phyloP scores from a whole-genome alignment of 2,329 filamentous ascomycete species.

The Ascosphaera aggregata region DNA sequence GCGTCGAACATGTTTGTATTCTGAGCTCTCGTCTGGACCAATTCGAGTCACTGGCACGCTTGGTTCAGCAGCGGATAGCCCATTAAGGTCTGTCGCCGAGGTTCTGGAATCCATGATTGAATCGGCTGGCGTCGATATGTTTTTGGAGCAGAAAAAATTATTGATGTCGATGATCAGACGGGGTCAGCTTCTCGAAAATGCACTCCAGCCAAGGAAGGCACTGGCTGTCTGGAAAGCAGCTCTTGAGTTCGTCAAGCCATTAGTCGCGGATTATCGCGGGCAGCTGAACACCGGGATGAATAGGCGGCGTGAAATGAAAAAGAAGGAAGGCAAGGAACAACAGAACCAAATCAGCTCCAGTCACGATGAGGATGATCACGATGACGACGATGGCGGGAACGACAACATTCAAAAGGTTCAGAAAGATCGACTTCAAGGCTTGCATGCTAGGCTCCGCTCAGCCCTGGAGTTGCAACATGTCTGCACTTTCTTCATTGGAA shows the following conservation, averaged over 20 bases:
- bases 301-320: slow-evolving; percentile 5
- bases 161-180: slow-evolving; percentile 39
- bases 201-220: slow-evolving; percentile 41
- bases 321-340: slow-evolving; percentile 2
- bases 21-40: slow-evolving; percentile 40
- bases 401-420: slow-evolving; percentile 8
- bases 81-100: slow-evolving; percentile 60
- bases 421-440: slow-evolving; percentile 26
- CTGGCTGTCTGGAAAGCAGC: slow-evolving; percentile 44
- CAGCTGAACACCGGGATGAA: slow-evolving; percentile 30
- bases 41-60: slow-evolving; percentile 18
- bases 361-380: slow-evolving; percentile 16
- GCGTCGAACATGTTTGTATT: slow-evolving; percentile 65
- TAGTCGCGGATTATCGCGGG: slow-evolving; percentile 38
- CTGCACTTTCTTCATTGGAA: slow-evolving; percentile 65
- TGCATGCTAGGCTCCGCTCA: slow-evolving; percentile 41
- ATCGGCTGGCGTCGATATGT: slow-evolving; percentile 45
- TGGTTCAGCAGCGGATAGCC: slow-evolving; percentile 38
- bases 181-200: slow-evolving; percentile 62
- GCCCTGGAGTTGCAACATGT: slow-evolving; percentile 63
- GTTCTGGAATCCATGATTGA: slow-evolving; percentile 85
- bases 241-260: slow-evolving; percentile 22
- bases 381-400: slow-evolving; percentile 14
- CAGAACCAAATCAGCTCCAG: slow-evolving; percentile 7
- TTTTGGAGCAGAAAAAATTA: slow-evolving; percentile 43